Base-by-base conservation (phyloP, 2,329 filamentous ascomycete species). In the Bipolaris sorokiniana region DNA sequence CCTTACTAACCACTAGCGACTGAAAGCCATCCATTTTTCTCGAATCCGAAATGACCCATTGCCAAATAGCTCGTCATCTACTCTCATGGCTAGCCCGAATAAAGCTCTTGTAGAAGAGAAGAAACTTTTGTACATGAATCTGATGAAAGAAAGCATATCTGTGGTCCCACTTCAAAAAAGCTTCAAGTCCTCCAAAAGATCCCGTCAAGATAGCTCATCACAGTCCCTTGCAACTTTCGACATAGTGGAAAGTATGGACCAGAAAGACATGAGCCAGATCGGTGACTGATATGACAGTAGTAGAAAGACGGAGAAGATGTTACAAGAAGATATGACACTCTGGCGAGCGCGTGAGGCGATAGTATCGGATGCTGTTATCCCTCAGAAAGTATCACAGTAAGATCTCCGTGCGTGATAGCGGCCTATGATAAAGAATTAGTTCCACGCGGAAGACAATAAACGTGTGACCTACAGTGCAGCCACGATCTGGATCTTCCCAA, bases 401-500 rank as follows among this genome's bases (percentile, higher is more conserved):
- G 67, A 40, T 61, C 54, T 13, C 70, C 68, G 22, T 63, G 47
- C 10, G 57, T 62, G 31, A 67, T 54, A 7, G 65, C 64, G 26
- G 71, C 69, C 70, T 73, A 37, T 23, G 37, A 23, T 3, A 5
- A 7, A 38, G 5, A 7, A n/a, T 52, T 11, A 59, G n/a, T 44
- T 5, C 1, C 33, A 18, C 33, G 52, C 45, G 45, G 31, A 26
- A 11, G 15, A 10, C 7, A 22, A 7, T 6, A 26, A 5, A 18
- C 11, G 3, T 2, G 23, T 6, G 9, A 60, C 90, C 84, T 87
- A 95, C 91, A 48, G 92, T 96, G 86, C 92, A 96, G 58, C 92
- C 91, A 61, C 79, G 82, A 58, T 77, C 73, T 62, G 79, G 82
- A 56, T 77, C 73, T 23, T 61, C 58, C 59, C 71, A 72, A 57